These are phyloP conservation scores for Russula ochroleuca DNA, from an alignment of 768 basidiomycete genomes.

Conservation along the genomic window DNA sequence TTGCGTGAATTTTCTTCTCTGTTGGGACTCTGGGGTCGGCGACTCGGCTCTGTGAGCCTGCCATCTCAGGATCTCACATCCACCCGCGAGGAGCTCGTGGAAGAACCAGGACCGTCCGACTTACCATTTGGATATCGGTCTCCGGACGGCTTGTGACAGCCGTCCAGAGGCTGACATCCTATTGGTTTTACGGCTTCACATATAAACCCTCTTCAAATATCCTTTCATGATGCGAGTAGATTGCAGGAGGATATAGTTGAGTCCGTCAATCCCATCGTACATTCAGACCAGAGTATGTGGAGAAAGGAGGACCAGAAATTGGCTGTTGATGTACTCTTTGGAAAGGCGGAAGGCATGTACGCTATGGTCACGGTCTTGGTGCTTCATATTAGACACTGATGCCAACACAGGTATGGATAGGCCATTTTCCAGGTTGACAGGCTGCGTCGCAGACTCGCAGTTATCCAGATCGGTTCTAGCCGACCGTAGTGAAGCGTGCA, in stretches of 20 bases:
- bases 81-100: not conserved
- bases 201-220: not conserved
- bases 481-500: too few relatives aligned
- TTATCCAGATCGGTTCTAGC: too few relatives aligned
- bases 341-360: not conserved
- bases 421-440: too few relatives aligned
- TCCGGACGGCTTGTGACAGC: not conserved
- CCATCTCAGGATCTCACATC: too few relatives aligned
- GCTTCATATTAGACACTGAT: not conserved
- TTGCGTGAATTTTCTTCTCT: too few relatives aligned
- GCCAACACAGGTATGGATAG: not conserved
- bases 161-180: not conserved
- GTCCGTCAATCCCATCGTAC: not conserved
- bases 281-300: not conserved
- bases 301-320: not conserved
- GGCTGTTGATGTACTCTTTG: not conserved
- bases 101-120: not conserved
- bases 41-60: too few relatives aligned
- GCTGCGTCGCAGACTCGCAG: too few relatives aligned
- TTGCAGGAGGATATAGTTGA: not conserved
- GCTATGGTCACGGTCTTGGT: not conserved
- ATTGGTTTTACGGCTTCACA: not conserved
- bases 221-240: not conserved
- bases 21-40: too few relatives aligned
- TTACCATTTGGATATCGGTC: not conserved